phyloP scores from a whole-genome alignment of 345 rosid species.

The thale cress (Arabidopsis thaliana) region DNA sequence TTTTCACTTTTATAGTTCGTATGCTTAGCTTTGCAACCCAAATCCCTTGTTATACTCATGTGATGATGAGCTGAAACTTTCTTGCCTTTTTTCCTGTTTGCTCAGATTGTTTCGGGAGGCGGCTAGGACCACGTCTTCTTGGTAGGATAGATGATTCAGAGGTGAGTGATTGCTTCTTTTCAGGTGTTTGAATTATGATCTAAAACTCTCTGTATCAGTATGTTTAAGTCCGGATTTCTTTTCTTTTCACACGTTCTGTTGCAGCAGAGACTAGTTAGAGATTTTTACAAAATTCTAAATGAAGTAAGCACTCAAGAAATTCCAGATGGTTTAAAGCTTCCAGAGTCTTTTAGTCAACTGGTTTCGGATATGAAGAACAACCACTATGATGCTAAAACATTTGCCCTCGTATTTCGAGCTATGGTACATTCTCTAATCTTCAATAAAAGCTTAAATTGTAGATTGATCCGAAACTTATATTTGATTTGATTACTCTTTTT shows the following conservation, averaged over 20 bases:
- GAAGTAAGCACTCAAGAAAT: conserved; percentile 83
- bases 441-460: background rate
- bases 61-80: conserved; percentile 27
- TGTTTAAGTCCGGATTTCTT: conserved; percentile 31
- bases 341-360: conserved; percentile 87
- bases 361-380: conserved; percentile 85
- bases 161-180: conserved; percentile 53
- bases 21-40: background rate
- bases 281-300: conserved; percentile 80
- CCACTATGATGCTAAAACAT: conserved; percentile 88
- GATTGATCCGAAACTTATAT: background rate
- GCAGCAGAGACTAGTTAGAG: conserved; percentile 84
- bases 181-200: background rate
- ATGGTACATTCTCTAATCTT: conserved; percentile 60
- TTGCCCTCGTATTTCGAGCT: conserved; percentile 79
- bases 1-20: background rate
- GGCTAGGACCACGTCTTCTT: conserved; percentile 93
- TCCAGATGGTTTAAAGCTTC: conserved; percentile 83
- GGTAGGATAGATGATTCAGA: conserved; percentile 87
- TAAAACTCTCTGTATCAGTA: conserved; percentile 33
- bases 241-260: conserved; percentile 38
- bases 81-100: conserved; percentile 13
- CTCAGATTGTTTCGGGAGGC: conserved; percentile 97
- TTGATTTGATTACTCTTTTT: conserved; percentile 25
- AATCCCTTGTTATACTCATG: background rate